Percentiles rank a stretch among this genome's conserved stretches.
phyloP scores from a whole-genome alignment of 2,329 filamentous ascomycete species.

The Fonsecaea nubica region DNA sequence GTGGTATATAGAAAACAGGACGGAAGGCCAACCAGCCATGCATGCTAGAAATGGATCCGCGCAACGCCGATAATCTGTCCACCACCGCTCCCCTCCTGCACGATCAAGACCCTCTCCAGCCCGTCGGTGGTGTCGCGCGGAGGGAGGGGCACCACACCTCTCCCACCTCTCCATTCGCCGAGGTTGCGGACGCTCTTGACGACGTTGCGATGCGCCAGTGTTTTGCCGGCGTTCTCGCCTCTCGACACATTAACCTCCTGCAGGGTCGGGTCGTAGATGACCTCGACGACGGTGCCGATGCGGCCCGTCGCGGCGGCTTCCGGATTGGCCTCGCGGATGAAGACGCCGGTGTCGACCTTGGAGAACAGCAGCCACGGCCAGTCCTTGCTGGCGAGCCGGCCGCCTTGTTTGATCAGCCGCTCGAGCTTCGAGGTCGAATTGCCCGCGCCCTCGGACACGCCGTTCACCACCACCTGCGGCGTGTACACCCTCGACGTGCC shows the following conservation, averaged over 20 bases:
- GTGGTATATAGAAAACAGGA: no score
- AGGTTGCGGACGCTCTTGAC: conserved; percentile 19
- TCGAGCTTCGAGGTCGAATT: conserved; percentile 15
- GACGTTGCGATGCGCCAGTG: conserved; percentile 17
- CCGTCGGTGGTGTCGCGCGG: conserved; percentile 2
- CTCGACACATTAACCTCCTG: conserved; percentile 7
- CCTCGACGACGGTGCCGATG: conserved; percentile 16
- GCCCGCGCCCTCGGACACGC: conserved; percentile 24
- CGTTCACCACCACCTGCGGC: conserved; percentile 30
- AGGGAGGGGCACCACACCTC: conserved; percentile 7
- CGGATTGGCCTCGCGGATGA: conserved; percentile 15
- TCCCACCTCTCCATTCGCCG: conserved; percentile 13
- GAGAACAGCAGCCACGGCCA: conserved; percentile 25
- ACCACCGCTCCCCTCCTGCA: conserved; percentile 19
- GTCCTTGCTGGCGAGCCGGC: conserved; percentile 8
- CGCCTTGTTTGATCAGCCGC: conserved; percentile 24
- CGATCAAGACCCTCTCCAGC: conserved; percentile 14
- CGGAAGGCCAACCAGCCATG: no score
- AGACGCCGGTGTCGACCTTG: conserved; percentile 15
- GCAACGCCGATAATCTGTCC: conserved; percentile 21
- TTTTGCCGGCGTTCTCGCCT: conserved; percentile 22
- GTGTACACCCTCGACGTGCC: conserved; percentile 20
- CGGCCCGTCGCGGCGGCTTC: conserved; percentile 13
- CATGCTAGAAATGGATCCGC: conserved; percentile 19
- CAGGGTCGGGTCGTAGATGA: conserved; percentile 18